Conservation (phyloP, 2,329 filamentous ascomycete species). For the Rugonectria rugulosa region DNA sequence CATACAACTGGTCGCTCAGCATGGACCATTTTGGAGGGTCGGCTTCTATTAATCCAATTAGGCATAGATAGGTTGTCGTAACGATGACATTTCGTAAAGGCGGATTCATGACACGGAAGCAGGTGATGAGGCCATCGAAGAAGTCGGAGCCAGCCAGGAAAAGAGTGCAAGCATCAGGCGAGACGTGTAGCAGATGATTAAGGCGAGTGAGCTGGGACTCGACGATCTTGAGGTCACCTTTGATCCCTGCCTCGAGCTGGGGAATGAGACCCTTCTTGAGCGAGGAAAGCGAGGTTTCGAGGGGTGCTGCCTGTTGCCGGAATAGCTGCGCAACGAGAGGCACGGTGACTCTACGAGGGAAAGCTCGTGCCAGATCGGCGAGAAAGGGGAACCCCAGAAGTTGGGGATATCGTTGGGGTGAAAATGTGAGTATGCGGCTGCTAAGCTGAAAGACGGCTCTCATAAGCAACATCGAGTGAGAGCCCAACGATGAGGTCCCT, state of each 20-base stretch:
- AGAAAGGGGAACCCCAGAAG: conserved; percentile 74
- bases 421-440: conserved; percentile 59
- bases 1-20: conserved; percentile 84
- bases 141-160: conserved; percentile 90
- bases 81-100: conserved; percentile 72
- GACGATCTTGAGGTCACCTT: conserved; percentile 61
- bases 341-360: conserved; percentile 67
- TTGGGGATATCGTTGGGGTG: conserved; percentile 47
- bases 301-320: conserved; percentile 53
- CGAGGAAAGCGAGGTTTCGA: conserved; percentile 64
- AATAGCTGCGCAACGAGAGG: conserved; percentile 60
- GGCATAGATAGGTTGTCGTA: conserved; percentile 76
- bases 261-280: conserved; percentile 69
- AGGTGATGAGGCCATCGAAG: conserved; percentile 74
- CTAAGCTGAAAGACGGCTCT: conserved; percentile 71
- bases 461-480: conserved; percentile 57
- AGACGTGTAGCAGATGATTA: conserved; percentile 70
- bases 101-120: conserved; percentile 70
- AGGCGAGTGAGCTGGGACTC: conserved; percentile 64
- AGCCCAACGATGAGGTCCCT: conserved; percentile 45
- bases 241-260: conserved; percentile 67
- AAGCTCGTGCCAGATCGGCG: conserved; percentile 71
- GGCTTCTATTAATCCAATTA: conserved; percentile 73
- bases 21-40: conserved; percentile 75
- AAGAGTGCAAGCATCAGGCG: conserved; percentile 62